phyloP scores from a whole-genome alignment of 2,329 filamentous ascomycete genomes.

The Fusarium brevicatenulatum region DNA sequence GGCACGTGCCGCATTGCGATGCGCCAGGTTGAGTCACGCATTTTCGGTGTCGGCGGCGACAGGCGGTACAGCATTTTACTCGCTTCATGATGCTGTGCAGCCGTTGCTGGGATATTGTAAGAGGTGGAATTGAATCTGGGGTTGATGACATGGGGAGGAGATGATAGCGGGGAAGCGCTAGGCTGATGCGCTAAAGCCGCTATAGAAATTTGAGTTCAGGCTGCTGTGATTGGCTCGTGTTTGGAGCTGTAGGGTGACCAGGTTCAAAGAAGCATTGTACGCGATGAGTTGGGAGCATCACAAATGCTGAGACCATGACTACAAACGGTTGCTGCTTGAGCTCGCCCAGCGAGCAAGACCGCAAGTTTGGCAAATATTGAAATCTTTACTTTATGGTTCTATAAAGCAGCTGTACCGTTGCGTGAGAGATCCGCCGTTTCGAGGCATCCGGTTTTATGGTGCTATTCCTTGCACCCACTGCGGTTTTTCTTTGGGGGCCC shows the following conservation, averaged over 20 bases:
- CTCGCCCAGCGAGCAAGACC: too few relatives aligned
- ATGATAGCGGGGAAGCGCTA: neutral
- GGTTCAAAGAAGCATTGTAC: accelerated
- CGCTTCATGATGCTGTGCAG: neutral
- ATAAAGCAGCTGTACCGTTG: too few relatives aligned
- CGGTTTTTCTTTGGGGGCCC: too few relatives aligned
- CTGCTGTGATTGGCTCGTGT: accelerated
- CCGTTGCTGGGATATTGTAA: neutral
- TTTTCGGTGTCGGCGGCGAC: conserved; percentile 4
- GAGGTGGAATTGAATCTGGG: neutral
- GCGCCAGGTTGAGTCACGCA: neutral
- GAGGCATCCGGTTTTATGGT: too few relatives aligned
- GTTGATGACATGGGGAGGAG: neutral
- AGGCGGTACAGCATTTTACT: neutral
- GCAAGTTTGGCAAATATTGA: too few relatives aligned
- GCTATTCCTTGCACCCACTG: too few relatives aligned
- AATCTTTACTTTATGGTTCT: too few relatives aligned
- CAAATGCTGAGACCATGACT: accelerated
- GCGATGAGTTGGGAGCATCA: accelerated
- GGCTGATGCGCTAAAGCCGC: neutral
- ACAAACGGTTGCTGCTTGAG: accelerated
- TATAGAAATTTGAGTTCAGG: accelerated
- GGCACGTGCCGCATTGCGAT: neutral
- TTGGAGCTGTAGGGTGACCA: accelerated
- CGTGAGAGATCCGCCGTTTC: too few relatives aligned